Conservation (phyloP, 2,329 filamentous ascomycete genomes). For the Penicillium sclerotigenum region DNA sequence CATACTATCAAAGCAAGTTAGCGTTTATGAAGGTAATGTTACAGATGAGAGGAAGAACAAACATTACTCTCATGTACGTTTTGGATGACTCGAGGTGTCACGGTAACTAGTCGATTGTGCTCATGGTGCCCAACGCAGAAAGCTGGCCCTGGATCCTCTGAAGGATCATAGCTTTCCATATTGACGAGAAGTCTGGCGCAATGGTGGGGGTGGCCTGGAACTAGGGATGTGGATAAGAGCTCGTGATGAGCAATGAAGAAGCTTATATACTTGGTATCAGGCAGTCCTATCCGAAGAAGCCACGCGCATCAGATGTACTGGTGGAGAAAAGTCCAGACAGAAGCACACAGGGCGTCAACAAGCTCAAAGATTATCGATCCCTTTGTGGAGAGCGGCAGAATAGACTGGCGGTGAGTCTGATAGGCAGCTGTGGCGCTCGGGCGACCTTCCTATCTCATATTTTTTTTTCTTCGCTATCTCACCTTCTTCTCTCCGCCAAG, state of each 20-base stretch:
- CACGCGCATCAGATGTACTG: background rate
- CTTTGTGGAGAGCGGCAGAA: slow-evolving; percentile 34
- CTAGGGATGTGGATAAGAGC: background rate
- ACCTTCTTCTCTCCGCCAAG: slow-evolving; percentile 9
- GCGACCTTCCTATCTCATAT: slow-evolving; percentile 34
- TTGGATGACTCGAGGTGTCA: slow-evolving; percentile 51
- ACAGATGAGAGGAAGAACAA: slow-evolving; percentile 13
- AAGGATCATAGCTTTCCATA: slow-evolving; percentile 34
- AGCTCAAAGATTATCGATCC: slow-evolving; percentile 19
- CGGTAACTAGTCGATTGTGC: slow-evolving; percentile 48
- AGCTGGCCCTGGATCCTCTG: slow-evolving; percentile 41
- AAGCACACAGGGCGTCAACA: slow-evolving; percentile 2
- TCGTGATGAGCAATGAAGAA: background rate
- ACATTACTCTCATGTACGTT: slow-evolving; percentile 58
- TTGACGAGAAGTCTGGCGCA: slow-evolving; percentile 11
- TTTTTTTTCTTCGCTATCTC: slow-evolving; percentile 22
- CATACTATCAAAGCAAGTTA: slow-evolving; percentile 50
- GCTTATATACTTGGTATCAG: background rate
- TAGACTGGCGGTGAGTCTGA: slow-evolving; percentile 26
- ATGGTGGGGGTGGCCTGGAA: slow-evolving; percentile 3
- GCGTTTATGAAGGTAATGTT: background rate
- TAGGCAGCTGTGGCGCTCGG: slow-evolving; percentile 28
- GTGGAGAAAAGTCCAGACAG: background rate
- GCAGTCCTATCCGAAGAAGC: background rate
- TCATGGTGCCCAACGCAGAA: slow-evolving; percentile 64